Evolutionary conservation across 1,139 yeast species (phyloP).

Genomic region (Geotrichum siamense): DNA sequence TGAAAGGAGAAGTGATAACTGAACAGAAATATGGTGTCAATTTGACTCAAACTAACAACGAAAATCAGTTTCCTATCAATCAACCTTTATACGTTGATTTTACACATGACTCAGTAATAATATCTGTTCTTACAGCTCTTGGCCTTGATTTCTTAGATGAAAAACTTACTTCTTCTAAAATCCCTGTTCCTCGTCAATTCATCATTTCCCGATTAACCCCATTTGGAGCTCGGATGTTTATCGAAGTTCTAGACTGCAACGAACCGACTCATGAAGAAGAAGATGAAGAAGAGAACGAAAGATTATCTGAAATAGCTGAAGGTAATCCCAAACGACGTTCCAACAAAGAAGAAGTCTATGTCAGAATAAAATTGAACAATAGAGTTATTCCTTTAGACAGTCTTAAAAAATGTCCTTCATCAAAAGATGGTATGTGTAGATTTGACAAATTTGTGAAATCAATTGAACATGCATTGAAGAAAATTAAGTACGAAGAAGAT

Average conservation of each 20-base stretch:
- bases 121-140: constrained; percentile 37
- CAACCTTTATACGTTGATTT: constrained; percentile 41
- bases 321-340: not conserved
- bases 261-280: constrained; percentile 13
- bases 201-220: constrained; percentile 39
- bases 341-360: constrained; percentile 20
- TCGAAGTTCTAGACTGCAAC: constrained; percentile 38
- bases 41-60: constrained; percentile 29
- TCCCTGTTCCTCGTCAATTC: constrained; percentile 38
- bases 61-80: constrained; percentile 36
- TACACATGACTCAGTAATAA: constrained; percentile 39
- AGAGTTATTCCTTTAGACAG: constrained; percentile 37
- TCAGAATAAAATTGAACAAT: constrained; percentile 37
- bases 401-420: constrained; percentile 34
- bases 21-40: constrained; percentile 35
- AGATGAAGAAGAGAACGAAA: not conserved
- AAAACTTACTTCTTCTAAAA: constrained; percentile 31
- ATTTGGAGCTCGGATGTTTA: constrained; percentile 39
- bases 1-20: constrained; percentile 28
- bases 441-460: constrained; percentile 33
- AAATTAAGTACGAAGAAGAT: constrained; percentile 33
- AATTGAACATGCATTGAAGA: constrained; percentile 29
- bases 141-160: constrained; percentile 35
- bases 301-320: not conserved
- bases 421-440: constrained; percentile 36